phyloP scores from a whole-genome alignment of 345 rosid genomes.

The thale cress (Arabidopsis thaliana) region TAIR10.1 NC_003076.8:16168001-16168500 shows the following conservation, averaged over 20 bases:
- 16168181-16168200: slow-evolving; percentile 74
- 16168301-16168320: not conserved
- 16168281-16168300: not conserved
- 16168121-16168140: slow-evolving; percentile 52
- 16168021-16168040: slow-evolving; percentile 58
- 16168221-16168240: slow-evolving; percentile 55
- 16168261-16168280: not conserved
- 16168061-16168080: slow-evolving; percentile 61
- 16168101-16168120: slow-evolving; percentile 63
- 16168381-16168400: not conserved
- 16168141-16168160: slow-evolving; percentile 49
- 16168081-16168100: slow-evolving; percentile 58
- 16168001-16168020: slow-evolving; percentile 62
- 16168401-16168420: not conserved
- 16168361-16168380: not conserved
- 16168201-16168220: slow-evolving; percentile 57
- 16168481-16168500: not conserved
- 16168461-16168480: not conserved
- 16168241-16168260: not conserved
- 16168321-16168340: not conserved
- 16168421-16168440: not conserved
- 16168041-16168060: slow-evolving; percentile 63
- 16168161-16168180: slow-evolving; percentile 69
- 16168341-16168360: not conserved
- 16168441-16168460: not conserved